These are phyloP conservation scores for Talaromyces stipitatus DNA, from an alignment of 495 filamentous ascomycete species.

Conservation along the genomic window DNA sequence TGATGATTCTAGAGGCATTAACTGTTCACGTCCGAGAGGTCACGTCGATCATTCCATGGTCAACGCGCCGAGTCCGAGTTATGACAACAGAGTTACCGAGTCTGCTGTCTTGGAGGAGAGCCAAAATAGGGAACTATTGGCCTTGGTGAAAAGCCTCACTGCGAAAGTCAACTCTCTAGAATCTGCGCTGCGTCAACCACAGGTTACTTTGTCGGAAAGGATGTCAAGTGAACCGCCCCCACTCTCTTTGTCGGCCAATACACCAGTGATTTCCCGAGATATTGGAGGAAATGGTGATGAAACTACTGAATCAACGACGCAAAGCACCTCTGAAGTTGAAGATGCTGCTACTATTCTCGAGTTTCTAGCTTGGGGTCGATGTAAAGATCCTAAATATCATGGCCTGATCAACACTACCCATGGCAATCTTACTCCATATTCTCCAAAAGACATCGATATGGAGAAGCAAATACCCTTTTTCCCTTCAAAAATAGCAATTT, in stretches of 20 bases:
- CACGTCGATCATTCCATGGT: neutral
- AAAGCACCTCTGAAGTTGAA: constrained; percentile 17
- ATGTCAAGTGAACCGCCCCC: neutral
- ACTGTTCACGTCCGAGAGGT: neutral
- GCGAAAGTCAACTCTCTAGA: neutral
- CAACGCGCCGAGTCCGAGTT: neutral
- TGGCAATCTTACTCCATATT: constrained; percentile 12
- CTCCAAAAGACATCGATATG: constrained; percentile 14
- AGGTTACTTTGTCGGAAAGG: neutral
- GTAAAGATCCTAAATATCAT: constrained; percentile 27
- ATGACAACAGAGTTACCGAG: neutral
- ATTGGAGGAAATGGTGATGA: neutral
- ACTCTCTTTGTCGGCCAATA: neutral
- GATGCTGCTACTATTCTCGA: constrained; percentile 38
- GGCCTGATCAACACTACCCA: neutral
- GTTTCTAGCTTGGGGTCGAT: constrained; percentile 36
- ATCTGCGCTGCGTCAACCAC: neutral
- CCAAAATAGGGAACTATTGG: neutral
- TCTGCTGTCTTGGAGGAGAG: neutral
- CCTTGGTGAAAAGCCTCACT: neutral
- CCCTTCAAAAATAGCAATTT: constrained; percentile 13
- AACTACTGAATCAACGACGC: neutral
- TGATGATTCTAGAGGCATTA: neutral
- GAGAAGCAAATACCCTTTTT: constrained; percentile 9
- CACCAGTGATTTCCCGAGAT: neutral